Conservation (phyloP, 108 stramenopile genomes). For the Pseudonitzschia multistriata region DNA sequence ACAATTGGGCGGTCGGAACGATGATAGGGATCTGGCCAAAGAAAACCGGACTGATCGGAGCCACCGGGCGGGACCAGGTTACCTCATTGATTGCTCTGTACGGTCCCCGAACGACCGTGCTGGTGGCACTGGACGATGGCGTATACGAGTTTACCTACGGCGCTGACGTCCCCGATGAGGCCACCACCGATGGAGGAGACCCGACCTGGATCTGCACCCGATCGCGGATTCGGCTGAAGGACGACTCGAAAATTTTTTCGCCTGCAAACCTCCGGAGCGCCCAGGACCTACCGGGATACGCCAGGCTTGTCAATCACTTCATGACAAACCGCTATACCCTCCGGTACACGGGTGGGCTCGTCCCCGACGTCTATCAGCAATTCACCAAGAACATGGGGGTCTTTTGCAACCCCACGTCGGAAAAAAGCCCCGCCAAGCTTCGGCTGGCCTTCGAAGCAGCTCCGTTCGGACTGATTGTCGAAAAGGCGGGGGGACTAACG, state of each 20-base stretch:
- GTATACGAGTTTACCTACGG: conserved; percentile 73
- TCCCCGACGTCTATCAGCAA: conserved; percentile 89
- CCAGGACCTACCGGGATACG: conserved; percentile 84
- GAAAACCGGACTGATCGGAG: conserved; percentile 73
- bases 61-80: conserved; percentile 88
- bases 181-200: conserved; percentile 11
- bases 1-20: conserved; percentile 91
- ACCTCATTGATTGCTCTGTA: conserved; percentile 87
- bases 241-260: conserved; percentile 82
- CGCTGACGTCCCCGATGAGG: conserved; percentile 39
- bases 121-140: conserved; percentile 82
- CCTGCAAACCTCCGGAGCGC: conserved; percentile 93
- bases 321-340: conserved; percentile 91
- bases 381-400: conserved; percentile 88
- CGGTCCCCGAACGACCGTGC: conserved; percentile 88
- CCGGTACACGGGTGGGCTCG: conserved; percentile 81
- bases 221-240: conserved; percentile 46
- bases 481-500: conserved; percentile 84
- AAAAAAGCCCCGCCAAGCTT: conserved; percentile 86
- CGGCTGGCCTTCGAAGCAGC: conserved; percentile 93
- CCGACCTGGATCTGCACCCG: conserved; percentile 65
- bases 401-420: conserved; percentile 87
- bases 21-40: conserved; percentile 96
- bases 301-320: conserved; percentile 81
- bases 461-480: conserved; percentile 86